A percentile compares a stretch with the other conserved stretches of the same genome.
Conservation (phyloP, 352 stramenopile genomes). For the Phytophthora tentaculata region DNA sequence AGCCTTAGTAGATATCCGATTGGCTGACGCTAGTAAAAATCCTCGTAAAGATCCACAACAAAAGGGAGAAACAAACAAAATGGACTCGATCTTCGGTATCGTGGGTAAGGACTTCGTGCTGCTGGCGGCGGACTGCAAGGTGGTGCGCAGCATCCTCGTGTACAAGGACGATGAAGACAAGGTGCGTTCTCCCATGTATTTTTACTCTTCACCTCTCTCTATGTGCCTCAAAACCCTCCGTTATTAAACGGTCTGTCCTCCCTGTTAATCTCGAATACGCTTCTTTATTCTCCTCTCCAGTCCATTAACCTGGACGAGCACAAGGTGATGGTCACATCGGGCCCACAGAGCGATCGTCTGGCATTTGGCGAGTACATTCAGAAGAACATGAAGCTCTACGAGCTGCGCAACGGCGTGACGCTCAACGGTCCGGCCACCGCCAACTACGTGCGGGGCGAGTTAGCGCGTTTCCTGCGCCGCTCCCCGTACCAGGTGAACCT, state of each 20-base stretch:
- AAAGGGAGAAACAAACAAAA: constrained; percentile 46
- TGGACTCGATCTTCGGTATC: constrained; percentile 90
- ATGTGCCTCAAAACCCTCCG: no score
- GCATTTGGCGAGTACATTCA: constrained; percentile 89
- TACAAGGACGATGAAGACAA: constrained; percentile 95
- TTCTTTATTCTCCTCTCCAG: constrained; percentile 42
- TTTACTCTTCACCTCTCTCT: constrained; percentile 1
- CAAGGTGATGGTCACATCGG: constrained; percentile 82
- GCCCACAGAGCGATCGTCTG: constrained; percentile 82
- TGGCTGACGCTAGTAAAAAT: no score
- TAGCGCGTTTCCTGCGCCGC: constrained; percentile 82
- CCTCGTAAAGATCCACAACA: constrained; percentile 32
- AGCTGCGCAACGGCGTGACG: constrained; percentile 87
- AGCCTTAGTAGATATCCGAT: no score
- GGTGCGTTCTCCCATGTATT: constrained; percentile 51
- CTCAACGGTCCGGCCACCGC: constrained; percentile 81
- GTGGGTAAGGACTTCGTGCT: constrained; percentile 93
- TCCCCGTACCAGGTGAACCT: constrained; percentile 89
- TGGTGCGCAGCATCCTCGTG: constrained; percentile 91
- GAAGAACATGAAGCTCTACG: constrained; percentile 93
- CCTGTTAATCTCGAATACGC: no score
- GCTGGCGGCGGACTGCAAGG: constrained; percentile 90
- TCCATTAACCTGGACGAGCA: constrained; percentile 79
- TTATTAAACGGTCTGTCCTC: no score
- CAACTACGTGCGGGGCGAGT: constrained; percentile 85